Evolutionary conservation across 192 early-diverging fungal genomes (phyloP), one percentile per base, ranked within the genome.

Genomic region (Gorgonomyces haynaldii): DNA sequence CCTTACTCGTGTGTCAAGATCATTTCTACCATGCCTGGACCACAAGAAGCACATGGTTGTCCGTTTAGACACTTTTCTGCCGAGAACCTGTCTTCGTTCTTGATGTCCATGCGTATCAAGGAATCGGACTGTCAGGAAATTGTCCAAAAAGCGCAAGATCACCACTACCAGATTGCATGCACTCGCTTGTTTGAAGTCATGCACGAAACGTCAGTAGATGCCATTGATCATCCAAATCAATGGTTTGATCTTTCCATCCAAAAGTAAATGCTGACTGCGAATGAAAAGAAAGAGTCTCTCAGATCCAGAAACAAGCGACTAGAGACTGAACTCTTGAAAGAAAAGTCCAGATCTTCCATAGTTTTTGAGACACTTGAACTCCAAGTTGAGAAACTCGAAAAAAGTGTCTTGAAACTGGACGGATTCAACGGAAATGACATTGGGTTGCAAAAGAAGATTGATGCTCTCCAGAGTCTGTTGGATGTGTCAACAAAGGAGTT

Each of bases 141-240:
- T 8, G 53, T 74, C 41, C 56, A 66, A 2, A 51, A 89, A 34
- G 81, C 84, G 0, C 56, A 67, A 26, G 73, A 74, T 8, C 70
- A 77, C 29, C 95, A 98, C 59, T 95, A 81, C 56, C 88, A 98
- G 62, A 59, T 98, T 29, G 95, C 95, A 1, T 98, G 95, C 61
- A 96, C 88, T 22, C 63, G 74, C 52, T 78, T 89, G 45, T 89
- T 86, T 50, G 91, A 95, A 59, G 61, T 79, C 1, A 83, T 79
- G 19, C 45, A 71, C 22, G 58, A 66, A 17, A 37, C 61, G 24
- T 46, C 68, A 1, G 56, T 83, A 9, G 81, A 81, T 23, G 52
- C 80, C n/a, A 81, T 98, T 45, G 76, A 81, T 45, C 91, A 95
- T 68, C 94, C 94, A 9, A 98, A 98, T 67, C 83, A 88, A 61